These are phyloP conservation scores for Sphaerostilbella broomeana DNA, from an alignment of 2,329 filamentous ascomycete species.

Conservation along the genomic window DNA sequence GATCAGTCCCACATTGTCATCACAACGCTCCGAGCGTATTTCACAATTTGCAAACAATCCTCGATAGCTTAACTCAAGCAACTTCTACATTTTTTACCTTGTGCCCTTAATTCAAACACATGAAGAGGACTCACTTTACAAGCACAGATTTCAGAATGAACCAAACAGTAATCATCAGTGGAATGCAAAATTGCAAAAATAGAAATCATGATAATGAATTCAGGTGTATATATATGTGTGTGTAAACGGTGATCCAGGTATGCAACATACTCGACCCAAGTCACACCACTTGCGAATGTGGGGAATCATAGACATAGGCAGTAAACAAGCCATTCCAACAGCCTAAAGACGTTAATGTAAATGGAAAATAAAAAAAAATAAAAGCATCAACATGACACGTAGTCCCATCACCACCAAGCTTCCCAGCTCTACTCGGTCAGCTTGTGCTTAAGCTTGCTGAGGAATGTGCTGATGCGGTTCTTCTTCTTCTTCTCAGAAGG, in stretches of 20 bases:
- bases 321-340: conserved; percentile 29
- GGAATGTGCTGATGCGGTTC: conserved; percentile 56
- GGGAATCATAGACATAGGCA: conserved; percentile 34
- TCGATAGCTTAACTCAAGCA: too few species aligned
- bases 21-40: not conserved
- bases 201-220: conserved; percentile 7
- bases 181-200: conserved; percentile 1
- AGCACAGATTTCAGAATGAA: conserved; percentile 4
- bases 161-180: conserved; percentile 18
- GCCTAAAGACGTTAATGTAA: conserved; percentile 25
- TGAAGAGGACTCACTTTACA: too few species aligned
- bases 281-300: conserved; percentile 27
- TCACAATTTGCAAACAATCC: too few species aligned
- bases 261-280: conserved; percentile 24
- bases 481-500: conserved; percentile 60
- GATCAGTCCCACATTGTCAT: too few species aligned
- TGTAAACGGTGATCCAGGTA: conserved; percentile 26
- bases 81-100: too few species aligned
- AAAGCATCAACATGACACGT: conserved; percentile 8
- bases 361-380: conserved; percentile 15
- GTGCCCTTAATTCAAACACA: too few species aligned
- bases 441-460: conserved; percentile 50
- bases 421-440: conserved; percentile 28
- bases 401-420: conserved; percentile 7
- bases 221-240: conserved; percentile 30